These are phyloP conservation scores for Venturia pyrina DNA, from an alignment of 2,329 filamentous ascomycete genomes.

Conservation along the genomic window DNA sequence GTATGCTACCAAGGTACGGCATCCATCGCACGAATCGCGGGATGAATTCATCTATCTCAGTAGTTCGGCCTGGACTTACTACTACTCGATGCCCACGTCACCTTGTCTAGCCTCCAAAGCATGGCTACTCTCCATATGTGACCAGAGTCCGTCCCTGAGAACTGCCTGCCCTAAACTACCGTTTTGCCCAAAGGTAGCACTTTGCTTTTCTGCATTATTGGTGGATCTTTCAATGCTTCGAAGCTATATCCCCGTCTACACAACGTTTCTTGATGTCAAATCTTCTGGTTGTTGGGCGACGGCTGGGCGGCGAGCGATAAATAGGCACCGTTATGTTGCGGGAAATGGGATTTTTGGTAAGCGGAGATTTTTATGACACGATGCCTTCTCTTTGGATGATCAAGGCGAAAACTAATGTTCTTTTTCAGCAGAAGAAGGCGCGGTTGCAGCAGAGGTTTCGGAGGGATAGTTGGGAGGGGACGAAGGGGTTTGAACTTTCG, in stretches of 20 bases:
- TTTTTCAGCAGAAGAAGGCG: neutral
- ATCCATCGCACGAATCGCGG: neutral
- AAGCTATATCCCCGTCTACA: neutral
- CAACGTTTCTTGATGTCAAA: neutral
- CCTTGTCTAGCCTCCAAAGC: neutral
- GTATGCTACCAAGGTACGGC: neutral
- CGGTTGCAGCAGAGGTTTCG: neutral
- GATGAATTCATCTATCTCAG: neutral
- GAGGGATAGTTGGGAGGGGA: neutral
- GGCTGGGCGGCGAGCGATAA: neutral
- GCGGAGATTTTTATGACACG: neutral
- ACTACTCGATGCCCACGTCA: neutral
- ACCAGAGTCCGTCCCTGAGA: neutral
- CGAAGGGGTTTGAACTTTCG: neutral
- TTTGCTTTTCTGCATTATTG: neutral
- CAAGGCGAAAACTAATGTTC: neutral
- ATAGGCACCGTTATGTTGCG: neutral
- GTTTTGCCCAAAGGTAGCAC: neutral
- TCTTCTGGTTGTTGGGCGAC: neutral
- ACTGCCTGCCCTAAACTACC: neutral
- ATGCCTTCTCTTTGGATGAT: conserved; percentile 6
- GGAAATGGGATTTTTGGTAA: neutral
- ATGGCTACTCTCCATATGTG: no score
- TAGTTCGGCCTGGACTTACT: neutral
- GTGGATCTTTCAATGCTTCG: neutral